Evolutionary conservation across 495 filamentous ascomycete genomes (phyloP), one percentile per base, ranked within the genome.

Genomic region (Lasiosphaeris hirsuta): DNA sequence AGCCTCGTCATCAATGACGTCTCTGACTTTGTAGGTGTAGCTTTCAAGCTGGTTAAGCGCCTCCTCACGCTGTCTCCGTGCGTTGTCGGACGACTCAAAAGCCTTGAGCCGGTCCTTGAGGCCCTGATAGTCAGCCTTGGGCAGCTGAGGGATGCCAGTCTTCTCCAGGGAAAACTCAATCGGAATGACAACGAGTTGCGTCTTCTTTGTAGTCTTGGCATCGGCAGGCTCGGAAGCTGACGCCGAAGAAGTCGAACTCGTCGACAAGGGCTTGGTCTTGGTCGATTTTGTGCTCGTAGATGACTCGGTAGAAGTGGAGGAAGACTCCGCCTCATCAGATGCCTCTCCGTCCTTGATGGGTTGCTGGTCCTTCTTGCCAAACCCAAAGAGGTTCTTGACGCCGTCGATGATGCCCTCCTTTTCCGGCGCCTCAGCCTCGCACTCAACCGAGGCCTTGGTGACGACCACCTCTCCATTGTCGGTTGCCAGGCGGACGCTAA

Each of bases 321-420:
- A 67, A 14, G 64, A 45, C 51, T 69, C 66, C 34, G 78, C 66
- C 19, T 81, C 75, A 9, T 77, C 80, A 4, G 54, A 58, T 53
- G 76, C 72, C 43, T 82, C 84, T 46, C 81, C 86, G 34, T 85
- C 86, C 54, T 78, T 75, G 15, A 96, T 72, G 17, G 89, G 84
- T 63, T 88, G 84, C 72, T 97, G 92, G 62, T 96, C 92, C 76
- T 93, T 77, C 58, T 84, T 85, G 7, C 94, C 94, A 64, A 97
- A 89, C 13, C 95, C 95, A 65, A 98, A 93, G 57, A 96, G 84
- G 54, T 87, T 90, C 77, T 99, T 99, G 67, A 97, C 88, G 40
- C 89, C 90, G 62, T 96, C 95, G 34, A 97, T 80, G 48, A 89
- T 85, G 18, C 84, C 88, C 66, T 89, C 88, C 75, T 90, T 92